A percentile compares a stretch with the other conserved stretches of the same genome.
phyloP scores from a whole-genome alignment of 1,284 basidiomycete species.

The Pseudozyma thailandica region DNA sequence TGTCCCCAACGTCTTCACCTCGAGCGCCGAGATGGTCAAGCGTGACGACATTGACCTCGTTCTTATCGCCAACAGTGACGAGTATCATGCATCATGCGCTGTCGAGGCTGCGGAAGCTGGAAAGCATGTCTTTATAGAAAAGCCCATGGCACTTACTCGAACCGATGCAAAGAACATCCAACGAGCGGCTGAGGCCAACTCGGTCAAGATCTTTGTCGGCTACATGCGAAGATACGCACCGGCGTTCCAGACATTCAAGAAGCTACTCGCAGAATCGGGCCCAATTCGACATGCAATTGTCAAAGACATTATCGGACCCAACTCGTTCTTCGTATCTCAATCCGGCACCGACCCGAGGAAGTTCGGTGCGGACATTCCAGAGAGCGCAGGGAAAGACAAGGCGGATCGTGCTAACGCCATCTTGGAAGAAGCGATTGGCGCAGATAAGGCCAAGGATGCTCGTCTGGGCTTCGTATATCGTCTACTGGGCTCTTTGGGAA shows the following conservation, averaged over 20 bases:
- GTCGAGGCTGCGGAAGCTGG: constrained; percentile 42
- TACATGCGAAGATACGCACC: constrained; percentile 70
- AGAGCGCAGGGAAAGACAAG: constrained; percentile 19
- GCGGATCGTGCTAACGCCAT: constrained; percentile 27
- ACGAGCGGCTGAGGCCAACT: constrained; percentile 21
- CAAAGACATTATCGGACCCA: constrained; percentile 70
- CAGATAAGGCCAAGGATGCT: constrained; percentile 32
- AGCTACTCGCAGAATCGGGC: constrained; percentile 62
- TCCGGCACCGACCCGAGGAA: constrained; percentile 65
- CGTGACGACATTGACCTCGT: constrained; percentile 62
- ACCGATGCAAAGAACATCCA: constrained; percentile 41
- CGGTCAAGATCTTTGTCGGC: constrained; percentile 67
- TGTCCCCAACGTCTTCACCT: constrained; percentile 44
- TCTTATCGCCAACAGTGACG: constrained; percentile 53
- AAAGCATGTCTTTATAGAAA: constrained; percentile 58
- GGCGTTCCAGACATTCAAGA: constrained; percentile 67
- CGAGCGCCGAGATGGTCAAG: constrained; percentile 53
- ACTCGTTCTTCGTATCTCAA: constrained; percentile 68
- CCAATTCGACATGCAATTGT: constrained; percentile 68
- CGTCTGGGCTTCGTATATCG: constrained; percentile 62
- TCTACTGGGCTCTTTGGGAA: constrained; percentile 67
- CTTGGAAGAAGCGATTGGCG: constrained; percentile 50
- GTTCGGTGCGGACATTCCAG: constrained; percentile 61
- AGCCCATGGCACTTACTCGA: constrained; percentile 54
- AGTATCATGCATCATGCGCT: constrained; percentile 49